Evolutionary conservation across 768 basidiomycete species (phyloP).

Genomic region (Crucibulum laeve): DNA sequence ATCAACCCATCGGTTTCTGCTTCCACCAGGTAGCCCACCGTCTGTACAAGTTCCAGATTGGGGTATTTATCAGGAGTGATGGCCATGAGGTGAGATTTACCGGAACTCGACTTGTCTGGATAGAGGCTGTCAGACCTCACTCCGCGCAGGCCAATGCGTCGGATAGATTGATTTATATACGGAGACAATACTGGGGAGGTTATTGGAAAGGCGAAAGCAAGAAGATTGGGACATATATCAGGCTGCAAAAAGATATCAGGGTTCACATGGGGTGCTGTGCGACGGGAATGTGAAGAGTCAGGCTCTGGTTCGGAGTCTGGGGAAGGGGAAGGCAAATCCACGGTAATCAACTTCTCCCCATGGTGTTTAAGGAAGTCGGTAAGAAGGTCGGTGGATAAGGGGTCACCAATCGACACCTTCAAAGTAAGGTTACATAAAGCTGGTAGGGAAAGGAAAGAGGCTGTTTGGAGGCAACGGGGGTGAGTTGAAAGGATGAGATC

Average conservation of each 20-base stretch:
- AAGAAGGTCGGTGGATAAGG: constrained; percentile 18
- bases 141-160: constrained; percentile 43
- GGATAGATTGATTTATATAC: constrained; percentile 29
- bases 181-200: constrained; percentile 25
- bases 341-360: constrained; percentile 30
- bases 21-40: constrained; percentile 43
- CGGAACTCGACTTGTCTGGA: constrained; percentile 31
- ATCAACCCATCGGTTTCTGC: constrained; percentile 36
- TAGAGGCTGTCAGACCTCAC: constrained; percentile 38
- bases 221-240: constrained; percentile 39
- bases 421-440: constrained; percentile 38
- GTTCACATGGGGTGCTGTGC: constrained; percentile 26
- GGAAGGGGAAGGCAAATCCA: constrained; percentile 36
- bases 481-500: constrained; percentile 39
- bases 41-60: constrained; percentile 40
- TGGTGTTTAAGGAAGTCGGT: constrained; percentile 35
- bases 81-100: constrained; percentile 36
- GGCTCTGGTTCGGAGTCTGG: constrained; percentile 28
- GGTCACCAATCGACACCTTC: constrained; percentile 20
- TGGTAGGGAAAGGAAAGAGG: constrained; percentile 35
- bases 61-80: constrained; percentile 40
- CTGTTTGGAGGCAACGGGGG: constrained; percentile 29
- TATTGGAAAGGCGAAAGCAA: constrained; percentile 36
- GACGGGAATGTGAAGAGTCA: constrained; percentile 16
- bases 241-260: constrained; percentile 39